Percentiles rank a stretch among this genome's conserved stretches.
phyloP scores from a whole-genome alignment of 2,329 filamentous ascomycete species.

The Ophiostoma pallidulum region DNA sequence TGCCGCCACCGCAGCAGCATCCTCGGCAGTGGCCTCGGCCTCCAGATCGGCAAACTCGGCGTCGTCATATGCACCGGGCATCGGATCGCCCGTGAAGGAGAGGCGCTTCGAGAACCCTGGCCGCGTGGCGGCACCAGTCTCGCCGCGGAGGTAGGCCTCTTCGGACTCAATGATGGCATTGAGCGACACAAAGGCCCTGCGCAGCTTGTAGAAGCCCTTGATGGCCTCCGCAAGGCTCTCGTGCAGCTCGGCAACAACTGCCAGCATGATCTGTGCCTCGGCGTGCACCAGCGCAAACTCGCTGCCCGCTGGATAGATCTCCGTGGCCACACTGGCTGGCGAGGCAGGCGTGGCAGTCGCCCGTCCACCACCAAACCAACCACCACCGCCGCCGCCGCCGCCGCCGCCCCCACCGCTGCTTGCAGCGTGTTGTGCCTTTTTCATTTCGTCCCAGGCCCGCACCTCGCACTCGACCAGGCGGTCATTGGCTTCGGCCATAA shows the following conservation, averaged over 20 bases:
- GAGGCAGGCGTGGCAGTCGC: not conserved
- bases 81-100: conserved; percentile 22
- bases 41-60: conserved; percentile 25
- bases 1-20: too few species aligned
- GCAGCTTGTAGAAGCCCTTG: conserved; percentile 83
- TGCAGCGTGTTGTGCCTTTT: conserved; percentile 64
- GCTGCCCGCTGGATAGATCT: conserved; percentile 69
- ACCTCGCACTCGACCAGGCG: conserved; percentile 67
- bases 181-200: conserved; percentile 78
- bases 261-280: conserved; percentile 79
- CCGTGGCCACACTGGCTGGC: conserved; percentile 26
- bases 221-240: conserved; percentile 88
- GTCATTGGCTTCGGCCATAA: conserved; percentile 73
- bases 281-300: conserved; percentile 81
- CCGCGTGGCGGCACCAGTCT: not conserved
- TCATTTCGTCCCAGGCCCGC: conserved; percentile 65
- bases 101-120: conserved; percentile 7
- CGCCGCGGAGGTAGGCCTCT: conserved; percentile 26
- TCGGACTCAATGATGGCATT: conserved; percentile 72
- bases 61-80: conserved; percentile 31
- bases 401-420: conserved; percentile 37
- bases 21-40: conserved; percentile 21
- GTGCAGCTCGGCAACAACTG: conserved; percentile 79
- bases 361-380: not conserved
- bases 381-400: conserved; percentile 9